Percentiles rank a stretch among this genome's conserved stretches.
Evolutionary conservation across 202 grass and related monocot genomes (phyloP).

Genomic region (Dendrocalamus latiflorus): DNA sequence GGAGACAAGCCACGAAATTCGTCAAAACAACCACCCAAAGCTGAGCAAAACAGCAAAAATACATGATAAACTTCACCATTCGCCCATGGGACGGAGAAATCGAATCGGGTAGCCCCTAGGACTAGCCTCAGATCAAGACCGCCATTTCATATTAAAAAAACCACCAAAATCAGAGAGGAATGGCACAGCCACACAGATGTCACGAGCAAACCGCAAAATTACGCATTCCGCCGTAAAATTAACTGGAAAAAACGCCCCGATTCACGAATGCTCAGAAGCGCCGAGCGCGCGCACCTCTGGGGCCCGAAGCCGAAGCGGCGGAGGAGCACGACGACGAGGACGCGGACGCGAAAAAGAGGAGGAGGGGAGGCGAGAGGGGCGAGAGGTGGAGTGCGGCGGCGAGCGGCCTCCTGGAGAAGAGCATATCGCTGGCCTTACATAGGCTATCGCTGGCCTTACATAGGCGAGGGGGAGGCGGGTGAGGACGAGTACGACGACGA

Average conservation of each 20-base stretch:
- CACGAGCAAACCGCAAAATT: not conserved
- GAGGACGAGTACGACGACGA: constrained; percentile 15
- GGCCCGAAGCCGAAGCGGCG: not conserved
- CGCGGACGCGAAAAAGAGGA: constrained; percentile 36
- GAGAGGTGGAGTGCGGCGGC: constrained; percentile 39
- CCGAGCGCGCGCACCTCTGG: constrained; percentile 35
- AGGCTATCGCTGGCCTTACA: too few relatives aligned
- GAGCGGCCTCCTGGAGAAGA: constrained; percentile 52
- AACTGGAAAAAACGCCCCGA: not conserved
- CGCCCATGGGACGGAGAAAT: not conserved
- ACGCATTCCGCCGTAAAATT: not conserved
- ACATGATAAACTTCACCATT: not conserved
- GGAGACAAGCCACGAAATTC: not conserved
- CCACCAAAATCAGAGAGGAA: not conserved
- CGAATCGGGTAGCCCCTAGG: not conserved
- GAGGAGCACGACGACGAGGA: constrained; percentile 11
- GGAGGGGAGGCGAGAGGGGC: constrained; percentile 38
- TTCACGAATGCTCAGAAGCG: not conserved
- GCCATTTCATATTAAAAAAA: not conserved
- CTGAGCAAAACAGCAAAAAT: not conserved
- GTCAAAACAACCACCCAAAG: not conserved
- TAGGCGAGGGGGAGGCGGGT: constrained; percentile 24
- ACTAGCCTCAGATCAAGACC: not conserved
- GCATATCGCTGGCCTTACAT: constrained; percentile 47
- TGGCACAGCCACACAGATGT: not conserved